Evolutionary conservation across 164 flowering plant species (phyloP), one percentile per base, ranked within the genome.

Genomic region (Liquidambar formosana): DNA sequence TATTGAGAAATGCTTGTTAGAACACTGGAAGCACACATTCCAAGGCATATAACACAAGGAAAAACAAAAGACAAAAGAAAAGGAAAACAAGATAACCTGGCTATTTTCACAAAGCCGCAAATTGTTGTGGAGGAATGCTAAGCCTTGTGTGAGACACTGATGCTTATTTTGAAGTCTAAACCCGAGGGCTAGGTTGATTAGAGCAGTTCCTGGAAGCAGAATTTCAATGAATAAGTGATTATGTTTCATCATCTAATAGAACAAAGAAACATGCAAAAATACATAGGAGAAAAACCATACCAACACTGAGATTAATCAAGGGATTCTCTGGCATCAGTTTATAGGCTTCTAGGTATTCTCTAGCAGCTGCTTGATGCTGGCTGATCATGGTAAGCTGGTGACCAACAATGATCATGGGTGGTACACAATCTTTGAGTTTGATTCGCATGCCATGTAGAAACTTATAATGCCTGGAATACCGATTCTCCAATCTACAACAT

Each of bases 331-430:
- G 97, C 83, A 82, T 77, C 66, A 85, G 61, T 73, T 89, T 90
- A 69, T 88, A 83, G 22, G 99, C 99, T 78, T 86, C 84, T 45
- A 95, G 80, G 68, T 95, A 95, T 74, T 88, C 89, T 69, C 82
- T 83, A 28, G 97, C 96, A 64, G 99, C 97, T 63, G 86, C 80
- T 76, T 95, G 99, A 75, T 92, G 86, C 70, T 84, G 91, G 76
- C 90, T 85, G 57, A 65, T 75, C 78, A 76, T 67, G 15, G 90
- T 86, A 70, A 84, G 78, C 69, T 86, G 94, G 80, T 95, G 91
- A 61, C 93, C 99, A 61, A 68, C 72, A 57, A 95, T 89, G 48
- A 95, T 46, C 65, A 86, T 82, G 11, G 96, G 90, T 8, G 97
- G 89, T 12, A 85, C 84, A 75, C 83, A 85, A 46, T 86, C 89